Base-by-base conservation (phyloP, 1,284 basidiomycete species). In the Rhodotorula sp. region DNA sequence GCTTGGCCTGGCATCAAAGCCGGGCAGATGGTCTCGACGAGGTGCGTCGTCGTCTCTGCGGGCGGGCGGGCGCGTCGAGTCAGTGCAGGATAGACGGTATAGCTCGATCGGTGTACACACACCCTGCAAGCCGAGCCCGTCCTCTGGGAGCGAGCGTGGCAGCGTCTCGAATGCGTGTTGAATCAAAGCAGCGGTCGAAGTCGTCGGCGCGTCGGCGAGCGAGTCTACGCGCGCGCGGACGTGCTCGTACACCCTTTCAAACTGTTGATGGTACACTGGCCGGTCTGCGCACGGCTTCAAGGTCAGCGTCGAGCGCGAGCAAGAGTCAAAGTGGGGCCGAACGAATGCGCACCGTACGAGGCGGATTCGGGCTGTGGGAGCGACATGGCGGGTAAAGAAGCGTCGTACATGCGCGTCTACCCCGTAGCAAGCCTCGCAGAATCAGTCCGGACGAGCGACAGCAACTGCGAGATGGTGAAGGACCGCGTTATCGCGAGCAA, bases 1-100 rank as follows among this genome's bases (percentile, higher is more conserved):
- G 81, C 80, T 65, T 85, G 84, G 18, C 82, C 84, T 47, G 77
- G 77, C 1, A 82, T 75, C 3, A 83, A 77, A 1, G 82, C 83
- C 0, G 81, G 81, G 0, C 81, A 69, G 8, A 85, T 70, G 10
- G 67, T 72, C 18, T 73, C 69, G 49, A 76, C 64, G 12, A 77
- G 75, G 43, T 75, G 66, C 7, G 58, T 58, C 12, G 72, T 71
- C 6, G 70, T 72, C 7, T 52, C 76, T 23, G 14, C 26, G 12
- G 12, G 10, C 1, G 0, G 12, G 43, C 5, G 21, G 23, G 23
- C 21, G 34, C 5, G 39, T 23, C 26, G 29, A 31, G 5, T 31
- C 26, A 29, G n/a, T n/a, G n/a, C n/a, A n/a, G n/a, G n/a, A n/a
- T n/a, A n/a, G n/a, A n/a, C n/a, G n/a, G n/a, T n/a, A n/a, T n/a